Conservation (phyloP, 768 basidiomycete species). For the Macrolepiota fuliginosa region DNA sequence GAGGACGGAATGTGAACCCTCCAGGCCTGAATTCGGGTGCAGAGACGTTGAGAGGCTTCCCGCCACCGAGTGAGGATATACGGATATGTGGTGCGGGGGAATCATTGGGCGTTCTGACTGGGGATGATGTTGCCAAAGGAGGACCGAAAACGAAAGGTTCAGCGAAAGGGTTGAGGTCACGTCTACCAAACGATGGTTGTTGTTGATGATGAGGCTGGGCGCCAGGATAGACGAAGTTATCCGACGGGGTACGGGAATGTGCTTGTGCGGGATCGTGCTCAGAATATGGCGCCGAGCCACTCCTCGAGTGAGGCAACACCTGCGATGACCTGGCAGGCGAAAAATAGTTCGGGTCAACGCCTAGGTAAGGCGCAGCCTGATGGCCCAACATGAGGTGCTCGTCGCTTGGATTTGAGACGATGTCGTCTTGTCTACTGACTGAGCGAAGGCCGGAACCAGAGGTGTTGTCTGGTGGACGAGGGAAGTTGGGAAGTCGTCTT, state of each 20-base stretch:
- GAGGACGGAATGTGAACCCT: constrained; percentile 76
- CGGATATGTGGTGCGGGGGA: constrained; percentile 32
- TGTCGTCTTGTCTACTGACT: constrained; percentile 53
- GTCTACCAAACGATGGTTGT: constrained; percentile 22
- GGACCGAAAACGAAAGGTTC: constrained; percentile 82
- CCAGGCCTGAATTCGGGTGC: constrained; percentile 81
- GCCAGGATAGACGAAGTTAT: constrained; percentile 23
- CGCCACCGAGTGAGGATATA: constrained; percentile 45
- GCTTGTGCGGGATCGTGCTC: constrained; percentile 58
- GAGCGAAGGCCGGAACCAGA: constrained; percentile 40
- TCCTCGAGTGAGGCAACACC: constrained; percentile 66
- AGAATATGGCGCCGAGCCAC: constrained; percentile 59
- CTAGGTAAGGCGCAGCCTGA: constrained; percentile 9
- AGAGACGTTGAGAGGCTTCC: constrained; percentile 70
- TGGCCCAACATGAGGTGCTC: constrained; percentile 45
- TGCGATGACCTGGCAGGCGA: constrained; percentile 25
- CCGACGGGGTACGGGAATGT: constrained; percentile 59
- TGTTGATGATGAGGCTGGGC: constrained; percentile 20
- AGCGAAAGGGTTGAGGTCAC: constrained; percentile 71
- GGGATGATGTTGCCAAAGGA: constrained; percentile 25
- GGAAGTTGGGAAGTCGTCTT: constrained; percentile 76
- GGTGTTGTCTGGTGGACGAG: constrained; percentile 63
- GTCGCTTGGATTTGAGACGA: constrained; percentile 86
- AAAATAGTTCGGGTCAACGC: constrained; percentile 10
- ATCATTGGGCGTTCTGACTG: constrained; percentile 24